A percentile compares a stretch with the other conserved stretches of the same genome.
Evolutionary conservation across 345 rosid species (phyloP).

Genomic region (Raphanus raphanistrum): DNA sequence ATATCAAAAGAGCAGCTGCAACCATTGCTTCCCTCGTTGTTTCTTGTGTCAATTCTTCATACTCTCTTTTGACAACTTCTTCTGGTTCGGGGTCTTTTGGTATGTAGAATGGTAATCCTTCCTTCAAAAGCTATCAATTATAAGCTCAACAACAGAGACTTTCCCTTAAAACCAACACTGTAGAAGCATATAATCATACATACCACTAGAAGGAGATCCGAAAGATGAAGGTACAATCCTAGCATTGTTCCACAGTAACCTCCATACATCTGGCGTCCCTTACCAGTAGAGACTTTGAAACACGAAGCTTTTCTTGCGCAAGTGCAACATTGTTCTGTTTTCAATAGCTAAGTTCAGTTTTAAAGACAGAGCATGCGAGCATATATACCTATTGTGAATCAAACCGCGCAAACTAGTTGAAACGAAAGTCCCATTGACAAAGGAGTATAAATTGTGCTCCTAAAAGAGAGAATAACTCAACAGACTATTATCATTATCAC

Average conservation of each 20-base stretch:
- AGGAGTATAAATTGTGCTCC: constrained; percentile 71
- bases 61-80: constrained; percentile 66
- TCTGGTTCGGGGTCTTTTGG: constrained; percentile 56
- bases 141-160: not conserved
- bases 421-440: constrained; percentile 50
- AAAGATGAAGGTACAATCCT: no score
- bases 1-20: no score
- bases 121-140: not conserved
- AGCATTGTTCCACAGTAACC: no score
- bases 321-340: no score
- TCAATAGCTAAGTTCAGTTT: no score
- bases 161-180: not conserved
- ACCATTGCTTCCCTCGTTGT: constrained; percentile 66
- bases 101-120: constrained; percentile 66
- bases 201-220: no score
- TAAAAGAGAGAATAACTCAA: constrained; percentile 27
- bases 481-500: not conserved
- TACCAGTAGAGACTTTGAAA: constrained; percentile 9
- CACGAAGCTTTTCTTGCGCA: no score
- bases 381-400: not conserved
- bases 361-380: not conserved
- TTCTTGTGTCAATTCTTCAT: constrained; percentile 71
- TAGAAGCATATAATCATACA: no score
- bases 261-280: constrained; percentile 26
- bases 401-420: constrained; percentile 8